Evolutionary conservation across 2,329 filamentous ascomycete genomes (phyloP).

Genomic region (Pezicula rhizophila): DNA sequence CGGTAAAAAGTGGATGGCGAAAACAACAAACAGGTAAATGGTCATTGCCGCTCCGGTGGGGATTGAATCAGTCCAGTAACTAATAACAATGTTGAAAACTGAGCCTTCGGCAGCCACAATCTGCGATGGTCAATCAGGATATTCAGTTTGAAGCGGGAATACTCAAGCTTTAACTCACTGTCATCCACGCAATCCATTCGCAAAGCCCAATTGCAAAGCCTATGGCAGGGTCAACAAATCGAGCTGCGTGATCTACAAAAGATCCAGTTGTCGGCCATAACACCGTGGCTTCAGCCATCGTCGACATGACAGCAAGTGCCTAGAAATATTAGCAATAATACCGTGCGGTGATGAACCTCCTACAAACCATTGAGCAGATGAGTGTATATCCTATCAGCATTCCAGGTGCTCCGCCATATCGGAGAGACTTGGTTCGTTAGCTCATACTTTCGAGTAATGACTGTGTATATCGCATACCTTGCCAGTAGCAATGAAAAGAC

Average conservation of each 20-base stretch:
- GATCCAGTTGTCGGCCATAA: background rate
- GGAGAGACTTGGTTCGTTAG: background rate
- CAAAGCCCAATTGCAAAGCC: background rate
- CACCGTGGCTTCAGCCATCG: background rate
- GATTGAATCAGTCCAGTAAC: background rate
- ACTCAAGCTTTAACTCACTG: background rate
- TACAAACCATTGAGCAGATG: background rate
- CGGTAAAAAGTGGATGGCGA: background rate
- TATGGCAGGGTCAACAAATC: background rate
- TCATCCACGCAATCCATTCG: slow-evolving; percentile 1
- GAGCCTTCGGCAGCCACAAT: background rate
- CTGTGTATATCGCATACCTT: background rate
- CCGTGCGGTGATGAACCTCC: background rate
- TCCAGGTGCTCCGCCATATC: background rate
- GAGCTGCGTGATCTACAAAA: background rate
- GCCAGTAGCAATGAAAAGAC: background rate
- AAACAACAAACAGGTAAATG: background rate
- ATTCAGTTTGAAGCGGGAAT: too few relatives aligned
- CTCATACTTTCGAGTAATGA: too few relatives aligned
- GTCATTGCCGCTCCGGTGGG: background rate
- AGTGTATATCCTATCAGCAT: background rate
- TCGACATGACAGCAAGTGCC: background rate
- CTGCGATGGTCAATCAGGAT: background rate
- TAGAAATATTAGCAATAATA: background rate
- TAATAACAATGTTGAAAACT: background rate